Percentiles rank a stretch among this genome's conserved stretches.
Conservation (phyloP, 306 rosid genomes). For the Prunus armeniaca region DNA sequence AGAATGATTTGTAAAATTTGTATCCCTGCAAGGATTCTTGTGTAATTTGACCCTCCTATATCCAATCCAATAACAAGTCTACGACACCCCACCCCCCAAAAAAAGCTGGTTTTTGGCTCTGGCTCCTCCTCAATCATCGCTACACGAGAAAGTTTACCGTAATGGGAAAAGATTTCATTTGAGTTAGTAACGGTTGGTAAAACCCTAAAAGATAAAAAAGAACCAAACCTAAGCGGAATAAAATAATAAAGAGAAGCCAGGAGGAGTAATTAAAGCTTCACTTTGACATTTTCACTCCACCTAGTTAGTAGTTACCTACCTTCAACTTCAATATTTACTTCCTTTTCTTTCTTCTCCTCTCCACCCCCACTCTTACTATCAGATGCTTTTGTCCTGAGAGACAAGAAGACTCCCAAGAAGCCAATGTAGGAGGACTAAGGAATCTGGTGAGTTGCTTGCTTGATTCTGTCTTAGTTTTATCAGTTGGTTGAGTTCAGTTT, state of each 20-base stretch:
- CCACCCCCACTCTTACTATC: neutral
- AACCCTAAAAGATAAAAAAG: neutral
- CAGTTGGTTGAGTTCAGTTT: neutral
- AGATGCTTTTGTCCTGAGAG: neutral
- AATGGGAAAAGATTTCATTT: conserved; percentile 13
- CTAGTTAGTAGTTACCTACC: neutral
- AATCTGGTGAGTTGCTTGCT: neutral
- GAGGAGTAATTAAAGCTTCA: conserved; percentile 10
- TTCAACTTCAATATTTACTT: neutral
- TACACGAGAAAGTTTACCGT: conserved; percentile 7
- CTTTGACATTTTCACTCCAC: neutral
- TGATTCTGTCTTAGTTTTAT: neutral
- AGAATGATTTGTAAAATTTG: neutral
- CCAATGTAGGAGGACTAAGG: conserved; percentile 3
- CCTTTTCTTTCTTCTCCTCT: neutral
- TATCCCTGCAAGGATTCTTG: neutral
- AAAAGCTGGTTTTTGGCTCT: neutral
- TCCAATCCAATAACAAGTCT: no score
- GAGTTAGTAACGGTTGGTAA: neutral
- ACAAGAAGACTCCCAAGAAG: neutral
- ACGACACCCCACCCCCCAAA: no score
- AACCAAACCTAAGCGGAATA: neutral
- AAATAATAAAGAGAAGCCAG: neutral
- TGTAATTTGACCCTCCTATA: neutral
- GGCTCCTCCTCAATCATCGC: neutral